Base-by-base conservation (phyloP, 164 flowering plant genomes). In the Protea cynaroides region DNA sequence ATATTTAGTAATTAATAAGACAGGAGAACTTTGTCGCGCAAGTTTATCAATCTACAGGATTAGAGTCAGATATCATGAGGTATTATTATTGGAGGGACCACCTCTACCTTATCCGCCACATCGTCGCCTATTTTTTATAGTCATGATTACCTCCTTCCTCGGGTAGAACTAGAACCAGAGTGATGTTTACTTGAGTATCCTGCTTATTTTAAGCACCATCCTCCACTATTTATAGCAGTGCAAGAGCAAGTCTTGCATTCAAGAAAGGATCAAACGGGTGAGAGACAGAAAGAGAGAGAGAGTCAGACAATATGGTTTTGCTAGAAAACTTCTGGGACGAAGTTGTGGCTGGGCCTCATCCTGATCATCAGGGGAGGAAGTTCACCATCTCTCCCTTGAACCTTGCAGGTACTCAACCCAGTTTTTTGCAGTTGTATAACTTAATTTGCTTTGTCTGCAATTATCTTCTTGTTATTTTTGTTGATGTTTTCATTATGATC, bases 241-340 rank as follows among this genome's bases (percentile, higher is more conserved):
- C 22, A 7, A 25, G 17, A 37, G 21, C 34, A n/a, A n/a, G n/a
- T n/a, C n/a, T n/a, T n/a, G n/a, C n/a, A n/a, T n/a, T n/a, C n/a
- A n/a, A 23, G 3, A 7, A 10, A 24, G 12, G 4, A 43, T 19
- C 15, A 17, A 34, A 50, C 43, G 37, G 53, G 54, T 61, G 59
- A 59, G 56, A 25, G 56, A 55, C 25, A 62, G 29, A 58, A 21
- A 62, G 24, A 65, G 36, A 51, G 43, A 36, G 44, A 29, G 13
- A 29, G 13, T 21, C 29, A 1, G 34, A 29, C 19, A 69, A 77
- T 24, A 84, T 83, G 91, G 88, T 80, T 59, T 69, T 89, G 73
- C 69, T 93, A 3, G 98, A 94, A 21, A 80, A 85, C 68, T 83
- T 94, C 4, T 94, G 98, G 98, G 98, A 94, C 58, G 98, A 94